Conservation (phyloP, 2,329 filamentous ascomycete species). For the Colletotrichum sp. region DNA sequence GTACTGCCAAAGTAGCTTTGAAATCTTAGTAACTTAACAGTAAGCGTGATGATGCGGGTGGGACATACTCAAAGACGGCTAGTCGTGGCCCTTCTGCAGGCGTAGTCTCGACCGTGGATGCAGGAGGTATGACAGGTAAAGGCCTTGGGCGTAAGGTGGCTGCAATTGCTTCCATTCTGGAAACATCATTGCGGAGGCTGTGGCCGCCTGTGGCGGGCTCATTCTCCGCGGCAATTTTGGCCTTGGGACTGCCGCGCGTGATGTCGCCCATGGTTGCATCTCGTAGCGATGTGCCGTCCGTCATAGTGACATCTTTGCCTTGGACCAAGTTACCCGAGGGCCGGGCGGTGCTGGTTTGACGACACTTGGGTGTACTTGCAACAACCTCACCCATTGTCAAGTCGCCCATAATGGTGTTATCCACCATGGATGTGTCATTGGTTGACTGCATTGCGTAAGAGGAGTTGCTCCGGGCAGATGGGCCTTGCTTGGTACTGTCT, state of each 20-base stretch:
- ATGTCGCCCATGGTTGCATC: neutral
- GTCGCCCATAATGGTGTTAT: neutral
- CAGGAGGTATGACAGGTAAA: neutral
- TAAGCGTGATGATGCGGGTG: neutral
- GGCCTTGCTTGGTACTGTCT: neutral
- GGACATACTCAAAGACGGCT: neutral
- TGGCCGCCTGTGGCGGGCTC: neutral
- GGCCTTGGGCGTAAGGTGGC: neutral
- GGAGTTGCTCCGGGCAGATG: neutral
- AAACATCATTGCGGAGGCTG: neutral
- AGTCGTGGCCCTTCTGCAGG: neutral
- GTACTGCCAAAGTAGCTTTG: neutral
- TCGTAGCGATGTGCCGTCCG: neutral
- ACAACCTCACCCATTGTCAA: neutral
- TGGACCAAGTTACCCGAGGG: neutral
- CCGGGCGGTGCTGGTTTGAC: neutral
- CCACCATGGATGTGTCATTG: neutral
- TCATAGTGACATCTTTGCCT: neutral
- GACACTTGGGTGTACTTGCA: neutral
- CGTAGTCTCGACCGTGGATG: neutral
- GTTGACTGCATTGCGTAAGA: neutral
- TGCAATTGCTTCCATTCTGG: neutral
- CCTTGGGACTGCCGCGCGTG: neutral
- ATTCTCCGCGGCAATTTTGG: neutral
- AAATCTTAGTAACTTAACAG: neutral